These are phyloP conservation scores for Aspergillus persii DNA, from an alignment of 2,329 filamentous ascomycete genomes.

Conservation along the genomic window DNA sequence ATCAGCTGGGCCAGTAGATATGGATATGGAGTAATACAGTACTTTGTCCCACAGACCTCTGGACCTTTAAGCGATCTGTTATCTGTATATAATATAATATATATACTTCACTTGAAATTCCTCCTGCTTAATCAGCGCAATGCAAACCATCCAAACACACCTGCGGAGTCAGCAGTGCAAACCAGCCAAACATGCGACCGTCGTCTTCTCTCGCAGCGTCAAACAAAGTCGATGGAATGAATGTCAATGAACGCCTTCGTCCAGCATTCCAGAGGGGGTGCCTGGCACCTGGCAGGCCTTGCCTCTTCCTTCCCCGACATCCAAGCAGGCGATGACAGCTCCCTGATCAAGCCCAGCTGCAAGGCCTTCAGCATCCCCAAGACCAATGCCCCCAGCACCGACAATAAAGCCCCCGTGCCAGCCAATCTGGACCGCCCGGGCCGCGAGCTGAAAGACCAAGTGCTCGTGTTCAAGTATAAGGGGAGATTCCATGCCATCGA, in stretches of 20 bases:
- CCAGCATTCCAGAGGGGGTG: conserved; percentile 22
- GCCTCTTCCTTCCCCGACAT: conserved; percentile 57
- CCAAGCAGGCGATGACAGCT: conserved; percentile 36
- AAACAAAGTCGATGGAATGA: too few species aligned
- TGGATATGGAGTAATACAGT: too few species aligned
- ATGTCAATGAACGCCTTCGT: conserved; percentile 23
- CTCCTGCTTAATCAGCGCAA: too few species aligned
- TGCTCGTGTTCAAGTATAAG: conserved; percentile 64
- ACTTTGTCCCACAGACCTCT: too few species aligned
- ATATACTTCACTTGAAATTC: too few species aligned
- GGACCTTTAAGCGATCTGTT: too few species aligned
- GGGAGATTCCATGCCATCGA: conserved; percentile 66
- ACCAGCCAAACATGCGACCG: too few species aligned
- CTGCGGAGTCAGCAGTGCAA: too few species aligned
- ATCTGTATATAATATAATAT: too few species aligned
- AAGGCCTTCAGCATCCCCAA: conserved; percentile 56
- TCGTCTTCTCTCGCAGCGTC: background rate
- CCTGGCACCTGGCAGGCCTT: conserved; percentile 58
- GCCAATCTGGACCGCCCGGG: conserved; percentile 35
- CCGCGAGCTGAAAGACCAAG: conserved; percentile 54
- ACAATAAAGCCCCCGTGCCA: conserved; percentile 25
- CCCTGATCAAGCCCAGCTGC: conserved; percentile 53
- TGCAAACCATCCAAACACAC: too few species aligned
- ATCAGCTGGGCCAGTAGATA: too few species aligned
- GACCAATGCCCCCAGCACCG: conserved; percentile 23